Percentiles rank a stretch among this genome's conserved stretches.
These are phyloP conservation scores for Chytriomyces hyalinus DNA, from an alignment of 192 early-diverging fungal species.

Conservation along the genomic window DNA sequence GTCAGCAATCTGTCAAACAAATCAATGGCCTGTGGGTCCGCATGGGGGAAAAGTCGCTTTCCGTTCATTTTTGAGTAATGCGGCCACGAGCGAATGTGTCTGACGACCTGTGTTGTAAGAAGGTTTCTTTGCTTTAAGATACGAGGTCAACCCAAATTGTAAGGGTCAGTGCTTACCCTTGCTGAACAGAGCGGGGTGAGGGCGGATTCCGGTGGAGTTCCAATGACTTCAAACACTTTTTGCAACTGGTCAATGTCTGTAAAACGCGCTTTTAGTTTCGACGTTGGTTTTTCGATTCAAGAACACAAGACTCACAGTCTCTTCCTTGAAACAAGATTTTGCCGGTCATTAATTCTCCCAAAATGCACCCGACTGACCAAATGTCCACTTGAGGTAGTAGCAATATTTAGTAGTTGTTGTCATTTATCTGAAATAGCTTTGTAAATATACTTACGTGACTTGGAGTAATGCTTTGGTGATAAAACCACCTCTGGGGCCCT, in stretches of 20 bases:
- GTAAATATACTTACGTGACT: conserved; percentile 71
- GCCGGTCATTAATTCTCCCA: conserved; percentile 87
- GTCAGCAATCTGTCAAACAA: conserved; percentile 84
- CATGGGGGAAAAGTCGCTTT: conserved; percentile 81
- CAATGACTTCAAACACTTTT: conserved; percentile 92
- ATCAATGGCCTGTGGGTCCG: conserved; percentile 86
- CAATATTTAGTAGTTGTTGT: conserved; percentile 1
- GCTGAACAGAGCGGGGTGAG: conserved; percentile 58
- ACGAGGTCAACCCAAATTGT: not conserved
- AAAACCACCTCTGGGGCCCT: conserved; percentile 98
- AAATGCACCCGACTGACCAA: conserved; percentile 99
- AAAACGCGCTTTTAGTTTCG: not conserved
- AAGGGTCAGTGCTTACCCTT: conserved; percentile 44
- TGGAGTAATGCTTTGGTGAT: conserved; percentile 96
- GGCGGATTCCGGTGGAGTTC: conserved; percentile 93
- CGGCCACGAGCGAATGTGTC: conserved; percentile 88
- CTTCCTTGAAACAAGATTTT: conserved; percentile 63
- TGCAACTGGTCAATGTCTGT: conserved; percentile 91
- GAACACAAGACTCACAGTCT: conserved; percentile 40
- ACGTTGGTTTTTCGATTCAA: conserved; percentile 38
- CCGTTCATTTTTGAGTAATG: conserved; percentile 86
- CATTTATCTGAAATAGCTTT: conserved; percentile 63
- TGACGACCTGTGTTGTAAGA: conserved; percentile 68
- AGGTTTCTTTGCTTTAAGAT: not conserved
- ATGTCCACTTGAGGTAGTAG: conserved; percentile 74